These are phyloP conservation scores for Meyerozyma guilliermondii DNA, from an alignment of 1,139 yeast genomes.

Conservation along the genomic window DNA sequence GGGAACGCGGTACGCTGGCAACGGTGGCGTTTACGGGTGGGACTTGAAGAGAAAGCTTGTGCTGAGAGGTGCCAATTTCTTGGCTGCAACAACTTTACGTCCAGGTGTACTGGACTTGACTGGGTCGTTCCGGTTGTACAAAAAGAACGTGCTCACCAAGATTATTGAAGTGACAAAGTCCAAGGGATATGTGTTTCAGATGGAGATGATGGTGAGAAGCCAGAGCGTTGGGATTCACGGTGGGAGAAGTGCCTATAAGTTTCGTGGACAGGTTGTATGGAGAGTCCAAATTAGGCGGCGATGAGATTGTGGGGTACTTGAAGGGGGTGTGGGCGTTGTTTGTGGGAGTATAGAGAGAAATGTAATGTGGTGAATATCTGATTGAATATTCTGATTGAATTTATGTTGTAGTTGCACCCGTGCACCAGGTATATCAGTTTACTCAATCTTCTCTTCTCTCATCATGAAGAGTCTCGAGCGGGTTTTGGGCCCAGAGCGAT, in stretches of 20 bases:
- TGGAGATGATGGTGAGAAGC: slow-evolving; percentile 92
- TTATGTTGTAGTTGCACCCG: not conserved
- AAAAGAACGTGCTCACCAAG: slow-evolving; percentile 61
- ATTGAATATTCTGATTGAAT: too few relatives aligned
- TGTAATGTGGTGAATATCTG: not conserved
- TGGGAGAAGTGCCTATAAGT: slow-evolving; percentile 77
- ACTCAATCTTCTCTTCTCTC: slow-evolving; percentile 14
- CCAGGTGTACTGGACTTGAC: slow-evolving; percentile 76
- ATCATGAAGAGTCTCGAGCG: slow-evolving; percentile 35
- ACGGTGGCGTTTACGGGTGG: slow-evolving; percentile 87
- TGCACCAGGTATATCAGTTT: not conserved
- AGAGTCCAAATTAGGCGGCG: slow-evolving; percentile 77
- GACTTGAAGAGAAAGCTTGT: slow-evolving; percentile 76
- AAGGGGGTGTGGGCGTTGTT: slow-evolving; percentile 73
- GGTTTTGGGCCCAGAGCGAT: slow-evolving; percentile 39
- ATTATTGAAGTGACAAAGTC: slow-evolving; percentile 68
- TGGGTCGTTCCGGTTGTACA: slow-evolving; percentile 75
- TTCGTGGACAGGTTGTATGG: slow-evolving; percentile 81
- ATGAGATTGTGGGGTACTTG: slow-evolving; percentile 73
- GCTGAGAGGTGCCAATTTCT: slow-evolving; percentile 76
- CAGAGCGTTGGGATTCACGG: slow-evolving; percentile 60
- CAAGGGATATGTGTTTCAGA: slow-evolving; percentile 82
- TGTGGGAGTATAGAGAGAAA: slow-evolving; percentile 43
- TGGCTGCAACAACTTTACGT: slow-evolving; percentile 67
- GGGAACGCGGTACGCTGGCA: slow-evolving; percentile 79